Evolutionary conservation across 2,329 filamentous ascomycete genomes (phyloP), one percentile per base, ranked within the genome.

Genomic region (Neofusicoccum cordaticola): DNA sequence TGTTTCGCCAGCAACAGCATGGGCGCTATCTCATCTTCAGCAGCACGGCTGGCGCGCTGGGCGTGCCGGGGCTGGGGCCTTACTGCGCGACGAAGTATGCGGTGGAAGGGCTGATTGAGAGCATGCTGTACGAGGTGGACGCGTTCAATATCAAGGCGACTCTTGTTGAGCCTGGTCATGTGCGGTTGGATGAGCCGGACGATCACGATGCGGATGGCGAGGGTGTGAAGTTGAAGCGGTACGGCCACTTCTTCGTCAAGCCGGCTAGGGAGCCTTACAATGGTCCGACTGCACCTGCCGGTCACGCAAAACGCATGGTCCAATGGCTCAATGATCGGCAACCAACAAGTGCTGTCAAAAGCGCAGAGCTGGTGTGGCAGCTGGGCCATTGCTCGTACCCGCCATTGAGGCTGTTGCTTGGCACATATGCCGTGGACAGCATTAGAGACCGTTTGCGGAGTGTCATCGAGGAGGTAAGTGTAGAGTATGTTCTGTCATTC

Each of bases 31-130:
- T 98, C 58, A 96, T 98, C 68, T 97, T 98, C 79, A 97, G 92
- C 73, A 95, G 91, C 8, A 97, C 93, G 0, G 90, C 90, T 37
- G 95, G 95, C 4, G 92, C 94, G 0, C 84, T 97, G n/a, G 95
- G 94, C 1, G 92, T 98, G 0, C 95, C 95, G 0, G 95, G 95
- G 0, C 79, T 98, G 5, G 94, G 94, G 0, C 94, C 94, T 0
- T 98, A 97, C 74, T 98, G 94, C 77, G 95, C 95, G 1, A 97
- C 93, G 15, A 99, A 98, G 76, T 98, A 97, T 78, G 95, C 95
- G 0, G 92, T 97, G 3, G 95, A 99, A 75, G 95, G 94, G 0
- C 82, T 99, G 62, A 93, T 98, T 70, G 95, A 99, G 78, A 93
- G 92, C 15, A 94, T 99, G 91, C 84, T 97, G 15, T 98, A 98